These are phyloP conservation scores for Sphagnum magellanicum DNA, from an alignment of 228 moss, liverwort and hornwort species.

Conservation along the genomic window DNA sequence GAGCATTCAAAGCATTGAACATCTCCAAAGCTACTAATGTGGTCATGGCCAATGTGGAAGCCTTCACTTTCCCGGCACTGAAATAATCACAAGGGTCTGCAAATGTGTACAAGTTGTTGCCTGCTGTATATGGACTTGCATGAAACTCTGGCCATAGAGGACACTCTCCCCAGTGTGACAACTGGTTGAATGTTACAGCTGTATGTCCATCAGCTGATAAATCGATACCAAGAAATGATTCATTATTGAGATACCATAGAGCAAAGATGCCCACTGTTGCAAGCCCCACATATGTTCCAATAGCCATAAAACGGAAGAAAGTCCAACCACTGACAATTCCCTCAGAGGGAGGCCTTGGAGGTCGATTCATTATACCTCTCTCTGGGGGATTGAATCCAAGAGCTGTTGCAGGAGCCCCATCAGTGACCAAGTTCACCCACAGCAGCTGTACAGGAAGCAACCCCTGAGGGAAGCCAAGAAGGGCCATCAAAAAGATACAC, in stretches of 20 bases:
- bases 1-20: conserved; percentile 82
- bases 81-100: conserved; percentile 78
- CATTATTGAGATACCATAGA: conserved; percentile 63
- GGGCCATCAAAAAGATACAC: conserved; percentile 67
- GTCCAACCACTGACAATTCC: conserved; percentile 71
- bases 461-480: conserved; percentile 76
- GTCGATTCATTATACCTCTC: conserved; percentile 65
- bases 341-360: conserved; percentile 63
- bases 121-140: conserved; percentile 56
- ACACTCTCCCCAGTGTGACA: conserved; percentile 76
- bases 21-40: conserved; percentile 81
- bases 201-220: conserved; percentile 56
- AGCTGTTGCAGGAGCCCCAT: conserved; percentile 85
- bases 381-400: conserved; percentile 88
- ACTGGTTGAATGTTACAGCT: conserved; percentile 50
- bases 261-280: conserved; percentile 81
- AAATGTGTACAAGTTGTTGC: conserved; percentile 46
- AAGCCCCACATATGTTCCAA: conserved; percentile 66
- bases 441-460: conserved; percentile 81
- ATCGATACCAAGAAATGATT: conserved; percentile 63
- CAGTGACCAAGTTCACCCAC: conserved; percentile 97
- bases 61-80: conserved; percentile 72
- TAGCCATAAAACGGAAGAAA: conserved; percentile 72
- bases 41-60: conserved; percentile 63
- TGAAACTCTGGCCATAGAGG: conserved; percentile 57